These are phyloP conservation scores for Crithidia brevicula DNA, from an alignment of 208 protist species.

Conservation along the genomic window DNA sequence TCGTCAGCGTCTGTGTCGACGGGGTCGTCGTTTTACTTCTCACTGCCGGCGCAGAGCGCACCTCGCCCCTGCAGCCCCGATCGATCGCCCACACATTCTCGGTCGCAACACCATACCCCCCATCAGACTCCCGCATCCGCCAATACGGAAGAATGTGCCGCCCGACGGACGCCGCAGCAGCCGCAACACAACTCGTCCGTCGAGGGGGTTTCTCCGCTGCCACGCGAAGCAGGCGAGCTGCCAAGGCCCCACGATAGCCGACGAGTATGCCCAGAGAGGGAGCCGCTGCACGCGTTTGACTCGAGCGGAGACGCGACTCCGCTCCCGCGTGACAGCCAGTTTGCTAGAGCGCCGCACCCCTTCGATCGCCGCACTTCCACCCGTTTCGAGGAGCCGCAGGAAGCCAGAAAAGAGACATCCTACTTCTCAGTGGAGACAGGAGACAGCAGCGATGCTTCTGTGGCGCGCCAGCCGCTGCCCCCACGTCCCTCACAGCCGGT, in stretches of 20 bases:
- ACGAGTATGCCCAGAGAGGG: too few species aligned
- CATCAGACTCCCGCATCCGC: neutral
- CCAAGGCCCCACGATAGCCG: slow-evolving; percentile 3
- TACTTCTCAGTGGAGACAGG: neutral
- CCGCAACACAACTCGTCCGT: slow-evolving; percentile 5
- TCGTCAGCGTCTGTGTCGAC: neutral
- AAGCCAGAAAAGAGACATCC: neutral
- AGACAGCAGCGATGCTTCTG: neutral
- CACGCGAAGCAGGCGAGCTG: neutral
- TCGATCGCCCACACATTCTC: neutral
- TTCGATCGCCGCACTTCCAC: neutral
- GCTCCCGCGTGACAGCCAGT: neutral
- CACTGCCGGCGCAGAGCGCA: slow-evolving; percentile 8
- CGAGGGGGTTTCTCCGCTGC: neutral
- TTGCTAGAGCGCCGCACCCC: neutral
- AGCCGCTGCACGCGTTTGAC: neutral
- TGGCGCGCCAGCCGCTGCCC: neutral
- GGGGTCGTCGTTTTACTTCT: slow-evolving; percentile 20
- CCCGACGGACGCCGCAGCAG: neutral
- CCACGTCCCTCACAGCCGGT: too few species aligned
- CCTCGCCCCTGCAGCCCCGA: slow-evolving; percentile 1
- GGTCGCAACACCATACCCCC: neutral
- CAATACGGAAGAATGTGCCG: neutral
- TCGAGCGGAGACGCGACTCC: neutral
- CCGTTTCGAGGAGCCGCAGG: neutral